These are phyloP conservation scores for Leersia perrieri DNA, from an alignment of 176 grass and related monocot genomes.

Conservation along the genomic window DNA sequence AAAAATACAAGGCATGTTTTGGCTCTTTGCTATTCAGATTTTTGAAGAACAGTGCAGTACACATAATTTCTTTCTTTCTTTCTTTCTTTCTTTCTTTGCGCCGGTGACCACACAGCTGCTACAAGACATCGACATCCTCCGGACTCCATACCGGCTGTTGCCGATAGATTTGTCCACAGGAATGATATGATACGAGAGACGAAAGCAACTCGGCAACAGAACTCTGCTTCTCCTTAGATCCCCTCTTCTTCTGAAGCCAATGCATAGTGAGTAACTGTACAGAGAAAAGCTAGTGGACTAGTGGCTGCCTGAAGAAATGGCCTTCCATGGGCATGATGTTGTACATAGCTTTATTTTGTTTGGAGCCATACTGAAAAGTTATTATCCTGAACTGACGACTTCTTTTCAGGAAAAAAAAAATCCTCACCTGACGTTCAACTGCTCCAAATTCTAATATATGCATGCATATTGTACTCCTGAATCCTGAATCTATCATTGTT, in stretches of 20 bases:
- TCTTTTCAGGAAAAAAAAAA: neutral
- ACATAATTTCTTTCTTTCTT: neutral
- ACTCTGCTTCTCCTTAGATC: neutral
- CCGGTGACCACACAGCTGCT: neutral
- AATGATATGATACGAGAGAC: neutral
- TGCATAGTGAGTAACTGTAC: neutral
- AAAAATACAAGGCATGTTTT: neutral
- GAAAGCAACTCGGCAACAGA: conserved; percentile 9
- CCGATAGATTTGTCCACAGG: neutral
- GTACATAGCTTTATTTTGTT: neutral
- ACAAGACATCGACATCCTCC: neutral
- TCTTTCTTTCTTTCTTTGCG: neutral
- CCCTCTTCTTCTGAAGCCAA: neutral
- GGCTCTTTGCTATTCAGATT: neutral
- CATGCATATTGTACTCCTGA: neutral
- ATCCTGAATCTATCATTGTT: neutral
- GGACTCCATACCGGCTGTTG: neutral
- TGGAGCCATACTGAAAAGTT: neutral
- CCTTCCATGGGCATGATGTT: neutral
- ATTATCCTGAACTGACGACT: neutral
- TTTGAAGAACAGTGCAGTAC: neutral
- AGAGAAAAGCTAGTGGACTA: too few species aligned
- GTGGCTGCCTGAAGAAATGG: neutral
- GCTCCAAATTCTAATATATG: neutral
- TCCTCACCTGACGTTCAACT: conserved; percentile 1